Conservation (phyloP, 73 alveolate genomes). For the Urostyla sp. region DNA sequence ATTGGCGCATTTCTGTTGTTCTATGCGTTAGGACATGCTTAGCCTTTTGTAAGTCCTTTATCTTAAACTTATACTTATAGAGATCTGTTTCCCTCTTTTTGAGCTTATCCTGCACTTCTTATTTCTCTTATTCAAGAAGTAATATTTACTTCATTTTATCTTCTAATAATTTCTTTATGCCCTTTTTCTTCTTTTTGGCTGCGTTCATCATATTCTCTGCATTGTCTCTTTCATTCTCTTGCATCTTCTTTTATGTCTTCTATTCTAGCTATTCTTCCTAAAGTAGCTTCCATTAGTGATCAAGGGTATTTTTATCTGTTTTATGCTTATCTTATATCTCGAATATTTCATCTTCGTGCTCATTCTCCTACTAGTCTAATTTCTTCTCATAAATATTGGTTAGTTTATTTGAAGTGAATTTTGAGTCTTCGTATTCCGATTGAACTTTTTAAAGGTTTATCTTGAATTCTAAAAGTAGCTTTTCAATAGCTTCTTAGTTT, state of each 20-base stretch:
- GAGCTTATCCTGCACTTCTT: conserved; percentile 74
- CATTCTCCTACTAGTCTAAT: conserved; percentile 81
- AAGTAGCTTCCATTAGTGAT: conserved; percentile 9
- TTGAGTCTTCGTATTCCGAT: conserved; percentile 76
- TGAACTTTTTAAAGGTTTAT: conserved; percentile 66
- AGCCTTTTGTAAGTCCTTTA: conserved; percentile 84
- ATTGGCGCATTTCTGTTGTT: conserved; percentile 88
- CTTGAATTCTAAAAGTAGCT: conserved; percentile 69
- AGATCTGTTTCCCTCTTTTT: conserved; percentile 87
- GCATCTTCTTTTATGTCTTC: conserved; percentile 56
- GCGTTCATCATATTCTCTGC: conserved; percentile 59
- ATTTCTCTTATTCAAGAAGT: conserved; percentile 76
- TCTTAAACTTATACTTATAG: conserved; percentile 82
- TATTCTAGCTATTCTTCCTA: conserved; percentile 41
- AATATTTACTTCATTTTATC: conserved; percentile 78
- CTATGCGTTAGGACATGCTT: conserved; percentile 89
- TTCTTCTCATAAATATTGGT: conserved; percentile 79
- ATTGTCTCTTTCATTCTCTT: conserved; percentile 50
- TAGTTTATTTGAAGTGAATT: conserved; percentile 79
- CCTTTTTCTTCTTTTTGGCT: conserved; percentile 60
- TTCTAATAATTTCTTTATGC: conserved; percentile 45
- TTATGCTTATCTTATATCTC: conserved; percentile 67
- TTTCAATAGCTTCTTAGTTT: conserved; percentile 75
- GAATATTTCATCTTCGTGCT: conserved; percentile 82
- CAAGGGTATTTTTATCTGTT: conserved; percentile 41